phyloP scores from a whole-genome alignment of 805 yeast species.

The Yarrowia keelungensis region DNA sequence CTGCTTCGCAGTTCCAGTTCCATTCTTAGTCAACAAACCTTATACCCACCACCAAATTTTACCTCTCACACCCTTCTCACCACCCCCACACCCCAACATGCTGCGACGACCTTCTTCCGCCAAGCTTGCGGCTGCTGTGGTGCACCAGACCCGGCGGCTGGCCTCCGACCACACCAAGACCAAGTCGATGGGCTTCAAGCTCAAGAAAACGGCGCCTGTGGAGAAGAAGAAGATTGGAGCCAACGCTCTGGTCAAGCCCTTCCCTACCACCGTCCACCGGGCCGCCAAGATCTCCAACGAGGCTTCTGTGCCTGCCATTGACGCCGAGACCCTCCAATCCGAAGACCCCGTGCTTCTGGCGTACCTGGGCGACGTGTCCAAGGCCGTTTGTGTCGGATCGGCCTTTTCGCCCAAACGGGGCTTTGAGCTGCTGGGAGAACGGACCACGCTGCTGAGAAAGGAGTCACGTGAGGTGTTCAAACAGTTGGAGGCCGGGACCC shows the following conservation, averaged over 20 bases:
- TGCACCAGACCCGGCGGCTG: too few species aligned
- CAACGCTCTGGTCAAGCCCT: slow-evolving; percentile 19
- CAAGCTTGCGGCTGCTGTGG: background rate
- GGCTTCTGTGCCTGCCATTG: slow-evolving; percentile 1
- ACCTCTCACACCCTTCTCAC: background rate
- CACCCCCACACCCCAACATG: background rate
- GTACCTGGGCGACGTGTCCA: slow-evolving; percentile 21
- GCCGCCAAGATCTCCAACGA: slow-evolving; percentile 2
- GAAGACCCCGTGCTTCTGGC: background rate
- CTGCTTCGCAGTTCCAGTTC: too few species aligned
- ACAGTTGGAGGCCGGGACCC: background rate
- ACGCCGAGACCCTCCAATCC: slow-evolving; percentile 4
- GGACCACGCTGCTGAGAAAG: slow-evolving; percentile 27
- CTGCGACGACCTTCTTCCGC: slow-evolving; percentile 1
- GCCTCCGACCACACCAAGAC: slow-evolving; percentile 1
- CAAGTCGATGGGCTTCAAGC: slow-evolving; percentile 31
- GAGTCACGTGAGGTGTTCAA: slow-evolving; percentile 1
- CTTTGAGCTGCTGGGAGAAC: slow-evolving; percentile 33
- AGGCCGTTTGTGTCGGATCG: background rate
- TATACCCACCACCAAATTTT: background rate
- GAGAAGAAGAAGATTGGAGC: slow-evolving; percentile 18
- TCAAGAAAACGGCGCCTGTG: slow-evolving; percentile 24
- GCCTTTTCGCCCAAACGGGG: slow-evolving; percentile 33
- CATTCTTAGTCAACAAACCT: background rate
- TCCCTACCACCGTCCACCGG: background rate